Conservation (phyloP, 768 basidiomycete genomes). For the Phaffia australis region DNA sequence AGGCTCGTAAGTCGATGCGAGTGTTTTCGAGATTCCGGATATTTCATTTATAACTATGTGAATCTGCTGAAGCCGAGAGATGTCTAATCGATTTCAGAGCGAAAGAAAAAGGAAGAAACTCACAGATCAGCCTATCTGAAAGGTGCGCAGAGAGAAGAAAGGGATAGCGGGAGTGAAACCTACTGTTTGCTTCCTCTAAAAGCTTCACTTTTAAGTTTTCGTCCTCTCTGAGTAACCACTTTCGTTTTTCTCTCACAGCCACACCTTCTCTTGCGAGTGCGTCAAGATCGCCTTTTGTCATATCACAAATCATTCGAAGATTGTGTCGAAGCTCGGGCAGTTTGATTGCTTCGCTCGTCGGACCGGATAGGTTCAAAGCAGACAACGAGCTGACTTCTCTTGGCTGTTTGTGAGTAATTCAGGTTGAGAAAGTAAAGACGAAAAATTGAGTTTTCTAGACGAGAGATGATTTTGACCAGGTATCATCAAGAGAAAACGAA, state of each 20-base stretch:
- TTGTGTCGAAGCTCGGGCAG: constrained; percentile 98
- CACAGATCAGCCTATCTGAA: background rate
- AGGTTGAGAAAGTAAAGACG: background rate
- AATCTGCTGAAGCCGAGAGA: constrained; percentile 63
- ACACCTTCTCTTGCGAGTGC: constrained; percentile 84
- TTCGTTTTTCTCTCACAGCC: constrained; percentile 65
- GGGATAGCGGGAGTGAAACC: constrained; percentile 3
- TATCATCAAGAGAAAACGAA: constrained; percentile 40
- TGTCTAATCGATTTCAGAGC: constrained; percentile 46
- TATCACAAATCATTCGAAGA: constrained; percentile 69
- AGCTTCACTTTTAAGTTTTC: constrained; percentile 56
- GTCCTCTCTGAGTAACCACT: constrained; percentile 61
- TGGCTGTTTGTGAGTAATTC: constrained; percentile 45
- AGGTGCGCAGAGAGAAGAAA: background rate
- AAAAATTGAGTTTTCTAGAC: no score
- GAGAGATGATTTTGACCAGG: no score
- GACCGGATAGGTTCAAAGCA: constrained; percentile 51
- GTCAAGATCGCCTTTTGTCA: constrained; percentile 71
- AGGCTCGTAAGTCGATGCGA: constrained; percentile 51
- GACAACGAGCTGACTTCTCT: constrained; percentile 76
- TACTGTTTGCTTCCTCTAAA: constrained; percentile 65
- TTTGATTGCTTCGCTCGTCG: constrained; percentile 67
- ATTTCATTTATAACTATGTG: constrained; percentile 66
- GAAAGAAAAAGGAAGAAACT: background rate
- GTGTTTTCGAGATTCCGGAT: constrained; percentile 46